Percentiles rank a stretch among this genome's conserved stretches.
These are phyloP conservation scores for Coniosporium tulheliwenetii DNA, from an alignment of 2,329 filamentous ascomycete genomes.

Conservation along the genomic window DNA sequence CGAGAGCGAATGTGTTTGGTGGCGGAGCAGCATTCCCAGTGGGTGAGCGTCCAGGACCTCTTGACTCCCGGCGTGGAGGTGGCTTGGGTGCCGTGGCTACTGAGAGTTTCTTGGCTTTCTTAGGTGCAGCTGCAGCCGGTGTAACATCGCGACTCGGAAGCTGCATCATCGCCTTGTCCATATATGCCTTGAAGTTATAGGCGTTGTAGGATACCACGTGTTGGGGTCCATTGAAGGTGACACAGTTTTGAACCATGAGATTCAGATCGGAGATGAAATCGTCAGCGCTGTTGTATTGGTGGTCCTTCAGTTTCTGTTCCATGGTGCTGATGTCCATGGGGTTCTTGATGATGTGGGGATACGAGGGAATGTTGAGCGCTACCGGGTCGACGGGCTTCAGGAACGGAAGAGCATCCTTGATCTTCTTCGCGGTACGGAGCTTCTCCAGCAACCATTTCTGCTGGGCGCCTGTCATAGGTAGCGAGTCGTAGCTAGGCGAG, in stretches of 20 bases:
- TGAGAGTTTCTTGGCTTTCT: conserved; percentile 36
- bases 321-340: conserved; percentile 79
- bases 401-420: conserved; percentile 64
- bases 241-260: conserved; percentile 64
- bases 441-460: conserved; percentile 48
- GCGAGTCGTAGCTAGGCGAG: neutral
- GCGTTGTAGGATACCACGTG: conserved; percentile 60
- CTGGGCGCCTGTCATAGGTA: conserved; percentile 41
- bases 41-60: conserved; percentile 29
- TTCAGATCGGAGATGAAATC: conserved; percentile 61
- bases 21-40: conserved; percentile 26
- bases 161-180: conserved; percentile 43
- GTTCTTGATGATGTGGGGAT: conserved; percentile 54
- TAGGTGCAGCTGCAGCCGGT: conserved; percentile 37
- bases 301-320: conserved; percentile 61
- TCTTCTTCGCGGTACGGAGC: conserved; percentile 68
- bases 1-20: conserved; percentile 54
- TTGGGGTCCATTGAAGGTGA: conserved; percentile 64
- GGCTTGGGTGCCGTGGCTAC: conserved; percentile 13
- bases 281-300: conserved; percentile 52
- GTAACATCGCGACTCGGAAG: conserved; percentile 40
- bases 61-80: conserved; percentile 31
- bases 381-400: conserved; percentile 60
- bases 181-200: conserved; percentile 42
- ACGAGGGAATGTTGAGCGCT: conserved; percentile 60